Conservation (phyloP, 192 early-diverging fungal genomes). For the Backusella tarrabulga region DNA sequence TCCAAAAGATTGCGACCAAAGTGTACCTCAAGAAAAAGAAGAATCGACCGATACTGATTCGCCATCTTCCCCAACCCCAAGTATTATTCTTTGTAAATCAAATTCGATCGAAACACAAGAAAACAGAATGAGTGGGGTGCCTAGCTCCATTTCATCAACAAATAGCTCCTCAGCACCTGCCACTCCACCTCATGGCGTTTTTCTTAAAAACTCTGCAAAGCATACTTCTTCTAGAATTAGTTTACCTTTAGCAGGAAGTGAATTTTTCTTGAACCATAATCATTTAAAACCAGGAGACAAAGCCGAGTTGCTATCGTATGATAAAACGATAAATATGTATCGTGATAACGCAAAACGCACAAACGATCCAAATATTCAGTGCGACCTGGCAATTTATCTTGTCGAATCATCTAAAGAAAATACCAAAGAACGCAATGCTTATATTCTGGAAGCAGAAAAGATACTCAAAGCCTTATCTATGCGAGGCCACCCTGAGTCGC, state of each 20-base stretch:
- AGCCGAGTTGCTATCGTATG: constrained; percentile 49
- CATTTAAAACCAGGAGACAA: constrained; percentile 57
- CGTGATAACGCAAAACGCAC: constrained; percentile 62
- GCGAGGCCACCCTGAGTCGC: constrained; percentile 58
- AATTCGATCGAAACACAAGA: neutral
- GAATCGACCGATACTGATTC: neutral
- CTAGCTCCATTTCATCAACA: neutral
- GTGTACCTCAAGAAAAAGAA: neutral
- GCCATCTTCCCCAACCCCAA: neutral
- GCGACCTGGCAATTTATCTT: constrained; percentile 62
- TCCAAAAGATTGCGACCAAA: neutral
- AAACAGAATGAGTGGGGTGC: neutral
- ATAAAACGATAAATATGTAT: constrained; percentile 54
- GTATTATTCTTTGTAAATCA: neutral
- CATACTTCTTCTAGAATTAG: neutral
- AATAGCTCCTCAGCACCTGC: neutral
- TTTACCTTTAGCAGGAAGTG: neutral
- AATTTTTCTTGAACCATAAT: constrained; percentile 40
- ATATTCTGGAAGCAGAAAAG: constrained; percentile 61
- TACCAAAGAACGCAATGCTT: constrained; percentile 26
- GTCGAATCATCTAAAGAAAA: constrained; percentile 47
- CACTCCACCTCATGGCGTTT: neutral
- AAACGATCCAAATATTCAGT: constrained; percentile 53
- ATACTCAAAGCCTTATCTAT: constrained; percentile 41
- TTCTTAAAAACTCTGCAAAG: neutral